A percentile compares a stretch with the other conserved stretches of the same genome.
phyloP scores from a whole-genome alignment of 1,284 basidiomycete genomes.

The Marasmius fiardii region DNA sequence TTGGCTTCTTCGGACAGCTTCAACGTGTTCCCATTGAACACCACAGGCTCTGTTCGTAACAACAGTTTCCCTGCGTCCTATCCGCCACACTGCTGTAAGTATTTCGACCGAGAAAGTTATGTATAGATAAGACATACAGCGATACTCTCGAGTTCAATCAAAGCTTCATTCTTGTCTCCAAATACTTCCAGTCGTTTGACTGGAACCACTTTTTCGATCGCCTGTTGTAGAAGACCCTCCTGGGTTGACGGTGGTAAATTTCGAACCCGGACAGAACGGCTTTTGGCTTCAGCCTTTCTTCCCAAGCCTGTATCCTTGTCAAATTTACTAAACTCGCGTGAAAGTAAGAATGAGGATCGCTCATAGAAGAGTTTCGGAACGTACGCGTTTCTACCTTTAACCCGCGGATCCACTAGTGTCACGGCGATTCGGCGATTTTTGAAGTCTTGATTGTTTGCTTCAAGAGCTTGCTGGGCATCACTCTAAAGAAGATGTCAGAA shows the following conservation, averaged over 20 bases:
- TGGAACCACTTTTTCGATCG: constrained; percentile 71
- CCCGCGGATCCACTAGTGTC: constrained; percentile 76
- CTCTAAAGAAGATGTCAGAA: constrained; percentile 38
- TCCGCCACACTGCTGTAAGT: constrained; percentile 4
- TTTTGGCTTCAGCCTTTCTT: constrained; percentile 58
- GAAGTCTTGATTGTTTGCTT: constrained; percentile 81
- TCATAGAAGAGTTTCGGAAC: constrained; percentile 9
- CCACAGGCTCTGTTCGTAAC: constrained; percentile 62
- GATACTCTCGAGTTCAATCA: constrained; percentile 71
- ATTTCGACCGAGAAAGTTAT: background rate
- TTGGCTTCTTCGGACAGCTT: constrained; percentile 54
- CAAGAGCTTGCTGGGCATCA: constrained; percentile 68
- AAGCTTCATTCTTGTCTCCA: constrained; percentile 60
- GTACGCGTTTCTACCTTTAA: constrained; percentile 52
- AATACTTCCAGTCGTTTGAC: constrained; percentile 81
- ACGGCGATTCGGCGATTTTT: constrained; percentile 85
- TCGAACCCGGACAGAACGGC: constrained; percentile 69
- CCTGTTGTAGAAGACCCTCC: constrained; percentile 88
- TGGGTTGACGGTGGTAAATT: constrained; percentile 70
- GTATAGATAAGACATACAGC: constrained; percentile 50
- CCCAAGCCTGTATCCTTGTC: constrained; percentile 54
- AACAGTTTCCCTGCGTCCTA: constrained; percentile 81
- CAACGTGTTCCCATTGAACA: constrained; percentile 59
- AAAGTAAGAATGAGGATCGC: background rate
- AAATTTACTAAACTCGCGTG: constrained; percentile 29